These are phyloP conservation scores for Pontederia crassipes DNA, from an alignment of 176 grass and related monocot species.

Conservation along the genomic window DNA sequence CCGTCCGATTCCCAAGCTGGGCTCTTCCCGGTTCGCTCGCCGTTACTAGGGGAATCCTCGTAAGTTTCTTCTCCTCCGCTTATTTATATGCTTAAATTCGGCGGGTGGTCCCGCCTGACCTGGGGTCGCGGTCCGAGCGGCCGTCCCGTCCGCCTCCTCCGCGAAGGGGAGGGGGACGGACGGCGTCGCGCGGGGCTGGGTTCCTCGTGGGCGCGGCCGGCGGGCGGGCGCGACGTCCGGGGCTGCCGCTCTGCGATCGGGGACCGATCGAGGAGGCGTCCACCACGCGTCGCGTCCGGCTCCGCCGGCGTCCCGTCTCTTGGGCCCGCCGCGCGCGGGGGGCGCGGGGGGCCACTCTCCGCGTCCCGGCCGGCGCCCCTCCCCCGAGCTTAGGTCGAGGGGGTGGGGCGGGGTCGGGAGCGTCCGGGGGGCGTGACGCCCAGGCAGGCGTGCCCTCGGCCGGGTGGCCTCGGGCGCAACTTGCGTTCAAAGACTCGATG, in stretches of 20 bases:
- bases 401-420: background rate
- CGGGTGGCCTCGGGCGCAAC: conserved; percentile 61
- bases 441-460: no score
- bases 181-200: no score
- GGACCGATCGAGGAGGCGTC: no score
- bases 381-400: conserved; percentile 4
- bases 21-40: conserved; percentile 31
- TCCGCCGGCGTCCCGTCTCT: no score
- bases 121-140: conserved; percentile 8
- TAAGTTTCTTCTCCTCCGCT: conserved; percentile 48
- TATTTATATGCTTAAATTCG: conserved; percentile 42
- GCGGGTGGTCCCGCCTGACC: conserved; percentile 30
- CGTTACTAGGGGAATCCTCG: conserved; percentile 47
- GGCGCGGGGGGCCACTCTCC: conserved; percentile 23
- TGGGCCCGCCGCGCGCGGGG: no score
- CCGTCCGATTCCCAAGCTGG: conserved; percentile 25
- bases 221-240: no score
- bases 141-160: no score
- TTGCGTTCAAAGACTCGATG: conserved; percentile 88
- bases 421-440: conserved; percentile 3
- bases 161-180: no score
- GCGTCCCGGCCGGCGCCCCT: background rate
- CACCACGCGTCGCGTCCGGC: no score
- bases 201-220: no score
- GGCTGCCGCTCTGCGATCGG: no score